These are phyloP conservation scores for Protomyces macrosporus DNA, from an alignment of 1,139 yeast genomes.

Conservation along the genomic window DNA sequence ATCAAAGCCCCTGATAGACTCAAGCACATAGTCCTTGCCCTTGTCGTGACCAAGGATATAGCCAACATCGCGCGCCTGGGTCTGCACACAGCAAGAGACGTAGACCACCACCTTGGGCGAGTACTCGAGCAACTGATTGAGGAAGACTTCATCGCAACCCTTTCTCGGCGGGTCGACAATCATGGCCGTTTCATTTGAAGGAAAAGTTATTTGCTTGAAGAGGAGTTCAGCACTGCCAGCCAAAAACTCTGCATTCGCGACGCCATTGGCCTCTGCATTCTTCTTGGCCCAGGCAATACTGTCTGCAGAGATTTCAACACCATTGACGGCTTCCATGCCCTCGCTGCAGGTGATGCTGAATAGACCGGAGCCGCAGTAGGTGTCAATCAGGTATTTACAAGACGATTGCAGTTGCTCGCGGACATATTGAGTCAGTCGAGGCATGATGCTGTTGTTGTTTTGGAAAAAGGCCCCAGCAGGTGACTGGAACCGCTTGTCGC, in stretches of 20 bases:
- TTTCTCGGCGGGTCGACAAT: constrained; percentile 96
- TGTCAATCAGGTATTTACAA: constrained; percentile 70
- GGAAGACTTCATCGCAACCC: constrained; percentile 85
- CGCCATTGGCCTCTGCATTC: constrained; percentile 70
- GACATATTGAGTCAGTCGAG: constrained; percentile 74
- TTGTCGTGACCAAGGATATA: constrained; percentile 66
- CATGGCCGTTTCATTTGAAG: constrained; percentile 71
- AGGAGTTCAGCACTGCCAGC: constrained; percentile 91
- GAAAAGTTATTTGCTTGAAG: constrained; percentile 56
- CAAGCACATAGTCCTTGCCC: constrained; percentile 50
- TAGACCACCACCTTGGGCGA: constrained; percentile 82
- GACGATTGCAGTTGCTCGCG: constrained; percentile 57
- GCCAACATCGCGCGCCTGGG: constrained; percentile 91
- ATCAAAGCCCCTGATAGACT: constrained; percentile 87
- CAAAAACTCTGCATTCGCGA: constrained; percentile 72
- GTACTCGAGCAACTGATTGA: constrained; percentile 76
- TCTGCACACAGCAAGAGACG: constrained; percentile 94
- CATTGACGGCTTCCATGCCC: constrained; percentile 75
- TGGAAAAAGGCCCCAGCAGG: constrained; percentile 87
- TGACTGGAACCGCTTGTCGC: constrained; percentile 68
- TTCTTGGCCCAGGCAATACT: constrained; percentile 79
- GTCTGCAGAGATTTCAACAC: constrained; percentile 91
- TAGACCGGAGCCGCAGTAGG: constrained; percentile 95
- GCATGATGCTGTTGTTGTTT: constrained; percentile 86
- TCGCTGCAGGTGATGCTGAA: constrained; percentile 81